Evolutionary conservation across 129 eudicot species (phyloP).

Genomic region (Flaveria ramosissima): DNA sequence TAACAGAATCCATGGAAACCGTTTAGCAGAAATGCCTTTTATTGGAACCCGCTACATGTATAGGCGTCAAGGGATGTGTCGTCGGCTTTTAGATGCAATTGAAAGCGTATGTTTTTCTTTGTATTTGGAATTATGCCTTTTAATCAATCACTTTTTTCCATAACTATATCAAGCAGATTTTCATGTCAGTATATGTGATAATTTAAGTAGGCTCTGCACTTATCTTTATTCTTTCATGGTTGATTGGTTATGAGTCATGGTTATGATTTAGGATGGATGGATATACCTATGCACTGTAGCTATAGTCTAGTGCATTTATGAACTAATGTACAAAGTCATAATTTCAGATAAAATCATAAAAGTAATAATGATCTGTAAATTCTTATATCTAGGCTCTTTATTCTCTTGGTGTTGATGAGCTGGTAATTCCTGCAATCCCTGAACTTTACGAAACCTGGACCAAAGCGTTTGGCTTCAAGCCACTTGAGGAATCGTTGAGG

Average conservation of each 20-base stretch:
- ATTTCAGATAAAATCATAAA: neutral
- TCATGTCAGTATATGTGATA: neutral
- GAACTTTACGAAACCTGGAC: constrained; percentile 63
- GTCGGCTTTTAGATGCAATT: constrained; percentile 74
- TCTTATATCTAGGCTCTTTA: constrained; percentile 49
- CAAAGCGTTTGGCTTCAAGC: constrained; percentile 56
- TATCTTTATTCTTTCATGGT: neutral
- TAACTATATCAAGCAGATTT: neutral
- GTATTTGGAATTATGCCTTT: neutral
- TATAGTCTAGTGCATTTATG: constrained; percentile 6
- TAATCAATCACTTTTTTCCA: neutral
- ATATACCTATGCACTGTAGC: neutral
- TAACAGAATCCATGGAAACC: constrained; percentile 77
- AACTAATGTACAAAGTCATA: neutral
- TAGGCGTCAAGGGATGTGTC: constrained; percentile 98
- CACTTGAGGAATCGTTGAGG: constrained; percentile 43
- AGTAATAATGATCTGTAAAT: neutral
- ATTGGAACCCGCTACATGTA: constrained; percentile 83
- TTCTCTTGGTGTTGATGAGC: constrained; percentile 52
- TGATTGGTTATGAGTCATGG: neutral
- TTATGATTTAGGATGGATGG: neutral
- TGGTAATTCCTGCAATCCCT: constrained; percentile 67
- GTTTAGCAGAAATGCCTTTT: constrained; percentile 97
- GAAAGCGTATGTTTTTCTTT: constrained; percentile 59
- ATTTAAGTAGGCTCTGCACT: neutral